These are phyloP conservation scores for Cyclotella choctawhatcheeana DNA, from an alignment of 108 stramenopile species.

Conservation along the genomic window DNA sequence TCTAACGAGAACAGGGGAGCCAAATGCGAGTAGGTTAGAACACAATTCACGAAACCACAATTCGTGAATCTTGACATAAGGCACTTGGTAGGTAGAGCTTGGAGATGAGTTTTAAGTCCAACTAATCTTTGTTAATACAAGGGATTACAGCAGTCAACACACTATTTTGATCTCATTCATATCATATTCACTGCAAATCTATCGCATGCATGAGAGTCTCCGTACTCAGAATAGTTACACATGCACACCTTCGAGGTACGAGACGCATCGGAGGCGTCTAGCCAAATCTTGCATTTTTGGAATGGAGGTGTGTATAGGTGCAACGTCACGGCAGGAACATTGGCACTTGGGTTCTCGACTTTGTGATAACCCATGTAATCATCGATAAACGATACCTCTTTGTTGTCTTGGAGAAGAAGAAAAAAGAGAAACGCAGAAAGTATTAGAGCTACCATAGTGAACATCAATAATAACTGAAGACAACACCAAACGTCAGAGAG, in stretches of 20 bases:
- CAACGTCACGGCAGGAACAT: constrained; percentile 68
- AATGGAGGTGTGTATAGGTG: constrained; percentile 93
- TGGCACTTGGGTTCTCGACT: constrained; percentile 65
- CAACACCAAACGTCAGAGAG: not conserved
- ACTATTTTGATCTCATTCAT: no score
- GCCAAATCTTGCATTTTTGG: constrained; percentile 76
- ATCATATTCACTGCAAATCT: constrained; percentile 37
- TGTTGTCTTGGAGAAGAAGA: constrained; percentile 26
- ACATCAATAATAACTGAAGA: constrained; percentile 3
- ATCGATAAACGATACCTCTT: constrained; percentile 73
- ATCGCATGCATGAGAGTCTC: constrained; percentile 27
- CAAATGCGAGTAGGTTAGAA: constrained; percentile 73
- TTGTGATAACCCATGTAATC: constrained; percentile 87
- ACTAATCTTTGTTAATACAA: no score
- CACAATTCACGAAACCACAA: constrained; percentile 1
- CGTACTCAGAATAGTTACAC: constrained; percentile 56
- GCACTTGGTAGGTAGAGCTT: no score
- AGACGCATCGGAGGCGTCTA: constrained; percentile 43
- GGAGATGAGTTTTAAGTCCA: no score
- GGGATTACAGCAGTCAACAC: no score
- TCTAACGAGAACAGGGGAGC: constrained; percentile 59
- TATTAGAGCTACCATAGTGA: not conserved
- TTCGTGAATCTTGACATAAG: no score
- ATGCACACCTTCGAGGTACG: constrained; percentile 35
- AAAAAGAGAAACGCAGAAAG: no score